Evolutionary conservation across 768 basidiomycete species (phyloP).

Genomic region (Tephrocybe sp.): DNA sequence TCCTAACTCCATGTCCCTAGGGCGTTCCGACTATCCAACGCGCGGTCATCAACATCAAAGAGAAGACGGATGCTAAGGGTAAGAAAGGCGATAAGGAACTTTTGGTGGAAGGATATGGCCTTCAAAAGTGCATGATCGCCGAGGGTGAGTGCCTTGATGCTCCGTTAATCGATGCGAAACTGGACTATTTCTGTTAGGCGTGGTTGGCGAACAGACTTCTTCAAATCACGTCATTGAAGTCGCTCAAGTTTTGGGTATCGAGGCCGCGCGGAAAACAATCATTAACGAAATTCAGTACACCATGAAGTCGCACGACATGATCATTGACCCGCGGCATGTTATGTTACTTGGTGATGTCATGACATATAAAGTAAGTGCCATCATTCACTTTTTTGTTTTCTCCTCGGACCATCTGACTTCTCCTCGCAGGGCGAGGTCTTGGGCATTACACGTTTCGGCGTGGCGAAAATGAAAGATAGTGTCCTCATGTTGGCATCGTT

Average conservation of each 20-base stretch:
- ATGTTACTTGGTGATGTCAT: conserved; percentile 99
- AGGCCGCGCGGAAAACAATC: conserved; percentile 91
- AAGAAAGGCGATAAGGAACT: conserved; percentile 89
- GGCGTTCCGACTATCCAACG: conserved; percentile 86
- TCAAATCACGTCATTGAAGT: conserved; percentile 98
- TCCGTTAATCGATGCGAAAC: not conserved
- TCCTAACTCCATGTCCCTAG: conserved; percentile 32
- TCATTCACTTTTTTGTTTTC: not conserved
- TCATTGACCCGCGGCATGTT: conserved; percentile 96
- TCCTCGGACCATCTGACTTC: conserved; percentile 7
- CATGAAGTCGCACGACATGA: conserved; percentile 97
- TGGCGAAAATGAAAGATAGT: conserved; percentile 99
- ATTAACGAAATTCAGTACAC: conserved; percentile 97
- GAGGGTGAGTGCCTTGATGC: conserved; percentile 63
- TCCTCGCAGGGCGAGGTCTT: conserved; percentile 82
- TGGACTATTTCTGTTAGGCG: conserved; percentile 48
- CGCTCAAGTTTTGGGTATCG: conserved; percentile 93
- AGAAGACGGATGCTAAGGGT: conserved; percentile 74
- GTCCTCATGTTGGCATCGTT: conserved; percentile 99
- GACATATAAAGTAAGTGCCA: conserved; percentile 79
- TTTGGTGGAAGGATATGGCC: conserved; percentile 94
- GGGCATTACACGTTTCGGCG: conserved; percentile 98
- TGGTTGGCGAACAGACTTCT: conserved; percentile 87
- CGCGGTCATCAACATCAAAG: conserved; percentile 95
- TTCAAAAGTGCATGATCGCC: conserved; percentile 95